Percentiles rank a stretch among this genome's conserved stretches.
Conservation (phyloP, 2,329 filamentous ascomycete genomes). For the Drechslerella dactyloides region DNA sequence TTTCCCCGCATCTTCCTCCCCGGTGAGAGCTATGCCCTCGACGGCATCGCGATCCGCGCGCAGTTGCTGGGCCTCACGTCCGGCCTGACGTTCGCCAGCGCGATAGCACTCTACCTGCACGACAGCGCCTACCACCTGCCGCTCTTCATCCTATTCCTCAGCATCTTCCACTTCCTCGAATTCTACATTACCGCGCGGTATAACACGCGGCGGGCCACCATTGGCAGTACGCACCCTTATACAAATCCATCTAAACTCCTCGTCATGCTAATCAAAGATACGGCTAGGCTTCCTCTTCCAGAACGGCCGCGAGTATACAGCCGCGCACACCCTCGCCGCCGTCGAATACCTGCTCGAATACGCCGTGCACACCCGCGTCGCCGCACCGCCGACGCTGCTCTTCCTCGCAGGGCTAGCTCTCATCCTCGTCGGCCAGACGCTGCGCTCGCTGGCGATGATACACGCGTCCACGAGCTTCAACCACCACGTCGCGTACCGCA, state of each 20-base stretch:
- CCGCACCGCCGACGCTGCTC: conserved; percentile 66
- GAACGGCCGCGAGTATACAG: conserved; percentile 83
- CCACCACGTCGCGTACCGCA: conserved; percentile 75
- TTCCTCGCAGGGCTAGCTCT: no score
- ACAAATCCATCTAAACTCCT: conserved; percentile 5
- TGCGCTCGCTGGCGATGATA: conserved; percentile 83
- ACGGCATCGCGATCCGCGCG: conserved; percentile 67
- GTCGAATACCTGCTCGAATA: conserved; percentile 72
- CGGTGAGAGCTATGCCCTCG: conserved; percentile 65
- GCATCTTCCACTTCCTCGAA: conserved; percentile 92
- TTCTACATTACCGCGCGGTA: conserved; percentile 87
- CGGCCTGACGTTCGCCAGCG: conserved; percentile 30
- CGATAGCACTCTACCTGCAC: conserved; percentile 13
- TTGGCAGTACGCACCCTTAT: conserved; percentile 62
- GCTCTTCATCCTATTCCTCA: conserved; percentile 71
- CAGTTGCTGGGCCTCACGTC: conserved; percentile 61
- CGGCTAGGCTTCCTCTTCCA: conserved; percentile 72
- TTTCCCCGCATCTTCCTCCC: conserved; percentile 57
- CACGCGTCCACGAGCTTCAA: conserved; percentile 92
- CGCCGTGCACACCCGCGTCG: conserved; percentile 63
- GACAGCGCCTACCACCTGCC: conserved; percentile 20
- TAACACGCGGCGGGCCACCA: conserved; percentile 75
- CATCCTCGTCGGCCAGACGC: conserved; percentile 74
- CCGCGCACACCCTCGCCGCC: conserved; percentile 78
- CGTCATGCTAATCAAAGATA: background rate